These are phyloP conservation scores for Penicillium herquei DNA, from an alignment of 495 filamentous ascomycete genomes.

Conservation along the genomic window DNA sequence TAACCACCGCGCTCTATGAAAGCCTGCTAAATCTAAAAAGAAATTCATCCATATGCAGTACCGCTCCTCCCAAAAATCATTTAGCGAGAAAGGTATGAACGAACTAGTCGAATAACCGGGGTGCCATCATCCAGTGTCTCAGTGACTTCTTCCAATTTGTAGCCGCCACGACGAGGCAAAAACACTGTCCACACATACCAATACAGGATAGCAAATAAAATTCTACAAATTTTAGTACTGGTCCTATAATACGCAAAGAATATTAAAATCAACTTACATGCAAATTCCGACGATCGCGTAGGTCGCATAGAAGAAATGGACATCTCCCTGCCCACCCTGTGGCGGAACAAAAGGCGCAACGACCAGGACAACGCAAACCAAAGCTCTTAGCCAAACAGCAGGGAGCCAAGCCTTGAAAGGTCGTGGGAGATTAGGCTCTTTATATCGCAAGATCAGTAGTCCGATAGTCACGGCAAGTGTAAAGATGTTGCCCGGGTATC, in stretches of 20 bases:
- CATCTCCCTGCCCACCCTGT: conserved; percentile 49
- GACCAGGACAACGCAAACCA: conserved; percentile 32
- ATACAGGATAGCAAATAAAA: conserved; percentile 61
- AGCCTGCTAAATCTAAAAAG: no score
- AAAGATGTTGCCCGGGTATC: conserved; percentile 64
- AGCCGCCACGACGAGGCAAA: conserved; percentile 57
- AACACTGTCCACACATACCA: conserved; percentile 70
- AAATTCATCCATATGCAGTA: background rate
- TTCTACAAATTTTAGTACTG: conserved; percentile 30
- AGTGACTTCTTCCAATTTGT: conserved; percentile 57
- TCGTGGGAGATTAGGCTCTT: conserved; percentile 58
- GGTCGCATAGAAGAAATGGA: conserved; percentile 65
- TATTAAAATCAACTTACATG: conserved; percentile 53
- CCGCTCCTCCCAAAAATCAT: background rate
- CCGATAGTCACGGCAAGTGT: conserved; percentile 59
- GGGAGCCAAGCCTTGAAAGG: conserved; percentile 67
- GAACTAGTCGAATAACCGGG: conserved; percentile 54
- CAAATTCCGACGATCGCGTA: conserved; percentile 70
- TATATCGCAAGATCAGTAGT: conserved; percentile 59
- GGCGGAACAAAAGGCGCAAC: conserved; percentile 42
- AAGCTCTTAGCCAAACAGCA: conserved; percentile 39
- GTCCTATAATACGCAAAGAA: background rate
- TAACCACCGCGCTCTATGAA: no score
- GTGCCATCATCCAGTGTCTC: conserved; percentile 60
- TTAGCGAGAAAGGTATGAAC: conserved; percentile 11